A percentile compares a stretch with the other conserved stretches of the same genome.
phyloP scores from a whole-genome alignment of 2,329 filamentous ascomycete species.

The Stachybotrys chlorohalonatus region DNA sequence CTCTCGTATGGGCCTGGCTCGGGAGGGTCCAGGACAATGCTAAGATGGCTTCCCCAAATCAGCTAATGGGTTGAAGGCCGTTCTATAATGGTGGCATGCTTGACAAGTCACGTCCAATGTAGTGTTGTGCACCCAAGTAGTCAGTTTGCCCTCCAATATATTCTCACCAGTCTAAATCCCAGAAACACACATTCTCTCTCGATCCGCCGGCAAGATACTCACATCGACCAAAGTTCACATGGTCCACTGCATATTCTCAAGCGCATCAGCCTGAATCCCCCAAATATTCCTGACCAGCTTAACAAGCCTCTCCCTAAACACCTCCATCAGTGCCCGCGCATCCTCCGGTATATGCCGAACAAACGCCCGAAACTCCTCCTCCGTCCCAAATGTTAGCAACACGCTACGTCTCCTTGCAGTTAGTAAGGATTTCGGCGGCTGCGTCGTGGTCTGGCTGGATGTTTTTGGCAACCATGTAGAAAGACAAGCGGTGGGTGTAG shows the following conservation, averaged over 20 bases:
- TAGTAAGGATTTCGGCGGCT: neutral
- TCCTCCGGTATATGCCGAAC: neutral
- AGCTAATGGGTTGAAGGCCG: too few relatives aligned
- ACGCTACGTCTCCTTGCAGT: neutral
- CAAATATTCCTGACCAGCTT: neutral
- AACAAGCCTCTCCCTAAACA: neutral
- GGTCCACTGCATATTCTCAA: neutral
- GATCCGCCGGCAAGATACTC: too few relatives aligned
- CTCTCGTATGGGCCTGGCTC: too few relatives aligned
- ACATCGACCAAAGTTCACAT: neutral
- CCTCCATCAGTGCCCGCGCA: neutral
- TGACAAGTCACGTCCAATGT: too few relatives aligned
- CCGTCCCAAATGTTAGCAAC: neutral
- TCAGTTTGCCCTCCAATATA: too few relatives aligned
- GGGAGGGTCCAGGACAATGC: too few relatives aligned
- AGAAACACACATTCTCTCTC: too few relatives aligned
- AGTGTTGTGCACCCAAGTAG: too few relatives aligned
- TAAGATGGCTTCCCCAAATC: too few relatives aligned
- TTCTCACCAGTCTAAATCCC: too few relatives aligned
- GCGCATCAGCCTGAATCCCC: neutral
- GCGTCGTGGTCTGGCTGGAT: conserved; percentile 16
- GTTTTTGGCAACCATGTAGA: conserved; percentile 41
- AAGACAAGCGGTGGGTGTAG: conserved; percentile 36
- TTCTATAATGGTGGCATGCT: too few relatives aligned
- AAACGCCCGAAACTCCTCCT: neutral